These are phyloP conservation scores for Hortiboletus flavorubellus DNA, from an alignment of 768 basidiomycete genomes.

Conservation along the genomic window DNA sequence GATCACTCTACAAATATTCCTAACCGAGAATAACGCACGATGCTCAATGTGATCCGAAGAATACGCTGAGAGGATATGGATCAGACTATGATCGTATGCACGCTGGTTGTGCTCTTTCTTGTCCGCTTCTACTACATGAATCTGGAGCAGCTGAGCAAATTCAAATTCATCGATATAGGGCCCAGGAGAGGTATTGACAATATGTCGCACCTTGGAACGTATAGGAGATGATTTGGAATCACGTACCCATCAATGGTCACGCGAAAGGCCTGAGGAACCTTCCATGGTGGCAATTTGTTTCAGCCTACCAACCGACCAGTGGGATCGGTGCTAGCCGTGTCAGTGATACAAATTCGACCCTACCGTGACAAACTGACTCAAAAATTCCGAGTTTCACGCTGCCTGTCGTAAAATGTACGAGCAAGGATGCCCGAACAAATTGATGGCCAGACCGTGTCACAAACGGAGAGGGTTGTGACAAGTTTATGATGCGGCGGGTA, in stretches of 20 bases:
- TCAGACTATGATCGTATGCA: not conserved
- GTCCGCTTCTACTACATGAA: not conserved
- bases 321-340: not conserved
- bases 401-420: conserved; percentile 5
- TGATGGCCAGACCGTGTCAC: not conserved
- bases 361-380: too few relatives aligned
- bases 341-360: too few relatives aligned
- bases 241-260: not conserved
- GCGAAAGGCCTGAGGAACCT: not conserved
- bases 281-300: not conserved
- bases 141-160: not conserved
- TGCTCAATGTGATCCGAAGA: not conserved
- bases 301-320: not conserved
- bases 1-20: not conserved
- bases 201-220: not conserved
- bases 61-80: not conserved
- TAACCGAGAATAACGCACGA: not conserved
- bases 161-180: not conserved
- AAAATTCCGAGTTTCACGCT: not conserved
- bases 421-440: not conserved
- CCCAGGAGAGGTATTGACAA: not conserved
- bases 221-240: not conserved
- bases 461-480: not conserved
- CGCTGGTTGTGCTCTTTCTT: not conserved
- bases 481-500: not conserved